Evolutionary conservation across 164 flowering plant genomes (phyloP).

Genomic region (Tetrastigma voinierianum): DNA sequence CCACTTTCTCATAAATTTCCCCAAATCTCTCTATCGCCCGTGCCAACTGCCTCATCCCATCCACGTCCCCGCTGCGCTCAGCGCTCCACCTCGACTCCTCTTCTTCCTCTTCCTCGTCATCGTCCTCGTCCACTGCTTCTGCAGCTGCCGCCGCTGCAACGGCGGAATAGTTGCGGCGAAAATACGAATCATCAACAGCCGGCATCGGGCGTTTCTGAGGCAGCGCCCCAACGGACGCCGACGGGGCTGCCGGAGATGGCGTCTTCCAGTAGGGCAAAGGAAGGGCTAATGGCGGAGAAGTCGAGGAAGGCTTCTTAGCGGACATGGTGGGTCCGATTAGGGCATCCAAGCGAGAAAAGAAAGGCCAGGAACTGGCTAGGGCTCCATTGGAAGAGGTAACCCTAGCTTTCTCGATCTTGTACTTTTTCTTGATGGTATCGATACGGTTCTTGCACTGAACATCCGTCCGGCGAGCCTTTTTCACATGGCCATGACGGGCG

Average conservation of each 20-base stretch:
- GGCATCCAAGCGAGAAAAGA: slow-evolving; percentile 41
- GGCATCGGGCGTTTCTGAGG: slow-evolving; percentile 38
- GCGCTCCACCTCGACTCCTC: slow-evolving; percentile 30
- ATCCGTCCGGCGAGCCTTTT: slow-evolving; percentile 71
- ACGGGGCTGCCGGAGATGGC: slow-evolving; percentile 15
- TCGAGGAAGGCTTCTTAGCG: slow-evolving; percentile 21
- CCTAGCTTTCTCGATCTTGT: slow-evolving; percentile 75
- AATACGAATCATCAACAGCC: slow-evolving; percentile 34
- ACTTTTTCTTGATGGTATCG: slow-evolving; percentile 94
- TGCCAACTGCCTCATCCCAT: slow-evolving; percentile 60
- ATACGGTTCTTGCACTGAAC: slow-evolving; percentile 95
- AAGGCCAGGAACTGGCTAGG: slow-evolving; percentile 36
- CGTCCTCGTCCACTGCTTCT: slow-evolving; percentile 30
- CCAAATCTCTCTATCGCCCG: slow-evolving; percentile 67
- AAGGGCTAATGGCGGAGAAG: slow-evolving; percentile 40
- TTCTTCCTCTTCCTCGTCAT: slow-evolving; percentile 26
- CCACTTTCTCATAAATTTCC: slow-evolving; percentile 76
- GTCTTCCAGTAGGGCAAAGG: slow-evolving; percentile 31
- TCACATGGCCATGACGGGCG: slow-evolving; percentile 53
- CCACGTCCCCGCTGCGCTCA: slow-evolving; percentile 16
- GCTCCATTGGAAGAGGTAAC: slow-evolving; percentile 41
- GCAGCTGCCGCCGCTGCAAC: slow-evolving; percentile 59
- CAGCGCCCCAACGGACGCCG: slow-evolving; percentile 26
- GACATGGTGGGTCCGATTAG: slow-evolving; percentile 34
- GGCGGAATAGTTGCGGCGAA: slow-evolving; percentile 55